phyloP scores from a whole-genome alignment of 208 protist genomes.

The Trypanosoma scelopori region DNA sequence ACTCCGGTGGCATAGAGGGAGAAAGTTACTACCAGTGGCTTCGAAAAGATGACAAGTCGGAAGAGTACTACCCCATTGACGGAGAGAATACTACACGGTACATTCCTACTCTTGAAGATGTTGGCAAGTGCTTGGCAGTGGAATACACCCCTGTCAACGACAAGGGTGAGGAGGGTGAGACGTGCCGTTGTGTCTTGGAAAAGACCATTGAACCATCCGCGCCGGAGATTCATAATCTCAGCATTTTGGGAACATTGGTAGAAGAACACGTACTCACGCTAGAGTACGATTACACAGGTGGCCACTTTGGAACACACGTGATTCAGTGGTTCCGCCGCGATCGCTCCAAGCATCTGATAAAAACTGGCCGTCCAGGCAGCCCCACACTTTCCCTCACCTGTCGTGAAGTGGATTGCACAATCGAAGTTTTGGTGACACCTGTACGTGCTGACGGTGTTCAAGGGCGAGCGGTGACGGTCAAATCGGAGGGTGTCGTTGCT shows the following conservation, averaged over 20 bases:
- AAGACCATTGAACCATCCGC: conserved; percentile 75
- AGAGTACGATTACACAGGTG: conserved; percentile 84
- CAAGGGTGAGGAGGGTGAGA: conserved; percentile 83
- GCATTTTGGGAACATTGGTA: conserved; percentile 67
- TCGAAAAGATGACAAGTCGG: conserved; percentile 56
- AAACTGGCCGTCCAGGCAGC: conserved; percentile 76
- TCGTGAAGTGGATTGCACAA: conserved; percentile 83
- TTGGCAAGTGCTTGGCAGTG: conserved; percentile 86
- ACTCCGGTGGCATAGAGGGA: conserved; percentile 87
- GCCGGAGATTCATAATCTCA: conserved; percentile 57
- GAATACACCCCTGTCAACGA: conserved; percentile 90
- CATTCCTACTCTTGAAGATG: conserved; percentile 74
- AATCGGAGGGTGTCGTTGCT: conserved; percentile 43
- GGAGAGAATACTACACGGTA: conserved; percentile 81
- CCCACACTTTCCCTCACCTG: conserved; percentile 54
- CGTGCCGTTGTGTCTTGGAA: conserved; percentile 88
- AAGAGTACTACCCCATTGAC: conserved; percentile 81
- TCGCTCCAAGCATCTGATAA: conserved; percentile 37
- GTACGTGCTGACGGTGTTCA: conserved; percentile 78
- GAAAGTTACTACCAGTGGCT: conserved; percentile 91
- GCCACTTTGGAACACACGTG: conserved; percentile 73
- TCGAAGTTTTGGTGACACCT: conserved; percentile 85
- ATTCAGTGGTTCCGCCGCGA: conserved; percentile 90
- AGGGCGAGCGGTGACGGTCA: conserved; percentile 59
- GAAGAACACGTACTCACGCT: conserved; percentile 76